Conservation (phyloP, 345 rosid genomes). For the Citrus maxima region DNA sequence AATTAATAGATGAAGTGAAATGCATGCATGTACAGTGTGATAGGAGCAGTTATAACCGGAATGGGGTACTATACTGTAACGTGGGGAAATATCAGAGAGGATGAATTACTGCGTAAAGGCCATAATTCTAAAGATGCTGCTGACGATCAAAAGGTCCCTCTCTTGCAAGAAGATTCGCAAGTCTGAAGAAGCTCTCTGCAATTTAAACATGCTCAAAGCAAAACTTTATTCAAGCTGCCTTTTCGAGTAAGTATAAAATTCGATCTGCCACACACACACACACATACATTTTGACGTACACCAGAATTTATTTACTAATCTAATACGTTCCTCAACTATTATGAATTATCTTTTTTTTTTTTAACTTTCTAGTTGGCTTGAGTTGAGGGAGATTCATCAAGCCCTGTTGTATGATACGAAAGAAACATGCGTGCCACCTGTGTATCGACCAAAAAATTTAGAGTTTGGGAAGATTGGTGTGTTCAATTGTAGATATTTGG, state of each 20-base stretch:
- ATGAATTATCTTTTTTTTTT: neutral
- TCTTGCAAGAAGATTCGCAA: constrained; percentile 39
- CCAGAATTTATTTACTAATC: no score
- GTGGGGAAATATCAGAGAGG: constrained; percentile 63
- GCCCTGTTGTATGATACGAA: neutral
- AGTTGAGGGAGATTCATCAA: constrained; percentile 4
- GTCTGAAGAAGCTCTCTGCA: neutral
- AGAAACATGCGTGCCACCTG: neutral
- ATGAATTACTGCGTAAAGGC: constrained; percentile 13
- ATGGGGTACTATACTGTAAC: constrained; percentile 51
- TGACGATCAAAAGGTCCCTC: constrained; percentile 40
- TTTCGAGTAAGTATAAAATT: neutral
- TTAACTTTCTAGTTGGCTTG: neutral
- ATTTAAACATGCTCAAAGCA: no score
- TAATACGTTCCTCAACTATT: no score
- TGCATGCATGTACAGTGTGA: constrained; percentile 35
- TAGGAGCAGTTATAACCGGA: constrained; percentile 64
- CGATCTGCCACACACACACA: no score
- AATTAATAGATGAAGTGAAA: neutral
- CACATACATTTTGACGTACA: no score
- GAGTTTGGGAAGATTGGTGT: neutral
- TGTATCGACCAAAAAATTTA: neutral
- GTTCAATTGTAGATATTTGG: no score
- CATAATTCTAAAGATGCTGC: neutral
- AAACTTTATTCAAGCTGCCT: neutral